These are phyloP conservation scores for Gracilaria caudata DNA, from an alignment of 23 red algal species.

Conservation along the genomic window DNA sequence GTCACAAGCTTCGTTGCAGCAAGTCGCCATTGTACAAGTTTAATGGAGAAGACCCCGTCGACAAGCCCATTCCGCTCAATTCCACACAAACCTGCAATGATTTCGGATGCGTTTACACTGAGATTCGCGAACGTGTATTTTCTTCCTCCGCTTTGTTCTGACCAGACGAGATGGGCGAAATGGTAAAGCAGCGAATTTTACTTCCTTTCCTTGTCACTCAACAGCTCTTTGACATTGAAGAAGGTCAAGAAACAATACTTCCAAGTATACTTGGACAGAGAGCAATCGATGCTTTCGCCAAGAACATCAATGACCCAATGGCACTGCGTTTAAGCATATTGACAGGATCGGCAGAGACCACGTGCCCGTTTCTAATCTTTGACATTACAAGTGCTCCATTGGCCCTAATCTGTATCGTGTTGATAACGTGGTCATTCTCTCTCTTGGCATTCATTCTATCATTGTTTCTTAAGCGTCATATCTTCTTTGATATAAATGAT, in stretches of 20 bases:
- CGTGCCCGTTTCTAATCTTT: neutral
- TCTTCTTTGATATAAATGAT: slow-evolving; percentile 10
- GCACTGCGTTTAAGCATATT: neutral
- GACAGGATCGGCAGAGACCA: neutral
- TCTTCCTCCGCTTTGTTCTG: neutral
- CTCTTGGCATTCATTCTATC: neutral
- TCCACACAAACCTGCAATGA: neutral
- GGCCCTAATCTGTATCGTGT: neutral
- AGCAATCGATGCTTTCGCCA: neutral
- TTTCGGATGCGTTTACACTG: neutral
- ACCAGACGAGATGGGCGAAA: neutral
- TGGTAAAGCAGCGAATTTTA: neutral
- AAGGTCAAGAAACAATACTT: neutral
- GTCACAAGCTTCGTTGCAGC: neutral
- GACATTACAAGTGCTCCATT: neutral
- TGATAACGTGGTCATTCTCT: neutral
- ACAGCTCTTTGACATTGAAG: neutral
- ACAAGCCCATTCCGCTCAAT: neutral
- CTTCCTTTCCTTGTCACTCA: neutral
- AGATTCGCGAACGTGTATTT: neutral
- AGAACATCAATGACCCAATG: neutral
- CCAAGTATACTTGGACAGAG: neutral
- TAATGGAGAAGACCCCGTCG: neutral
- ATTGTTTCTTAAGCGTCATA: neutral
- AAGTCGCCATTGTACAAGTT: neutral